Base-by-base conservation (phyloP, 306 rosid species). In the Urtica urens region DNA sequence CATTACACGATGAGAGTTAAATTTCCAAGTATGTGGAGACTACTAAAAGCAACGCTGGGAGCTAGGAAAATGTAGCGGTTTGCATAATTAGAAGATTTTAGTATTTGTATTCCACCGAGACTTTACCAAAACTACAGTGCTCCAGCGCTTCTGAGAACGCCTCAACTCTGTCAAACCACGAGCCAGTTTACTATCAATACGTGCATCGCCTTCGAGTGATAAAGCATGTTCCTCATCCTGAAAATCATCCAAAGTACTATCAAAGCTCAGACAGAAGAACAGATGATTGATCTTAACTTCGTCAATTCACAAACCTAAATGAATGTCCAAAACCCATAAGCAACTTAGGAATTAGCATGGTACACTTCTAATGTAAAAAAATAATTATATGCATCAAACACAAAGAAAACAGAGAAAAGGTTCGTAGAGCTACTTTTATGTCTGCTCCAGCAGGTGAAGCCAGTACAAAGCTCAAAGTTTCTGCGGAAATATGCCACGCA, bases 401-500 rank as follows among this genome's bases (percentile, higher is more conserved):
- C 15, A 46, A 11, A 57, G 33, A 49, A 34, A 21, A n/a, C 23
- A 49, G 15, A 29, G 18, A 29, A 6, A 22, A 21, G 31, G 13
- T 49, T 23, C 39, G 23, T 18, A 34, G 16, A 66, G 43, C 27
- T 63, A 73, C 79, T 79, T 72, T 46, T 46, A 60, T 63, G 35
- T 74, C 78, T 65, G 72, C 94, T 62, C 48, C 67, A 50, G 62
- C 59, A 10, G 75, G 67, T 60, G 64, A 62, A 63, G 78, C 75
- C 19, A 77, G 80, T 50, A 74, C 38, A 65, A 79, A 74, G 64
- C 94, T 77, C 38, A 74, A 51, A 58, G 97, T 93, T 70, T 84
- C 94, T 51, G 29, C 42, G 43, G 86, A 81, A 78, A 90, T 79
- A 69, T 90, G 95, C 58, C 77, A 77, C 37, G 71, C 67, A 68